Base-by-base conservation (phyloP, 2,329 filamentous ascomycete species). In the Epichloe baconii region DNA sequence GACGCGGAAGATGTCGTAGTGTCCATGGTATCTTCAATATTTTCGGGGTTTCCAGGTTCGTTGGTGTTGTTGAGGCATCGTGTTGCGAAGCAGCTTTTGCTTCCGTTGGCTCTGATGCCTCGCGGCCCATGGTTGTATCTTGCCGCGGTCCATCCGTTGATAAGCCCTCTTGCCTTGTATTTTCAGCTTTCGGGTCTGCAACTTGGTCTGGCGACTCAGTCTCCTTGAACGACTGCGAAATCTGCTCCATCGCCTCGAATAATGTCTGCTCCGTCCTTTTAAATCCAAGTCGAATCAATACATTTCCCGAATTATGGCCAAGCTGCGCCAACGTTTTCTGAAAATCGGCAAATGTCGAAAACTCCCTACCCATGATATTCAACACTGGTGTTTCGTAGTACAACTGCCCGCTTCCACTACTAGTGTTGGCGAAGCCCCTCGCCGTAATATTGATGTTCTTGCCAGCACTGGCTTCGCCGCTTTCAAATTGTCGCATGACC, bases 271-370 rank as follows among this genome's bases (percentile, higher is more conserved):
- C 82, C 6, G 87, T 93, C 55, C 76, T 76, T 62, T 78, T 82
- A 69, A 91, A 97, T 36, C 75, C 81, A 53, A 98, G 69, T 52
- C 87, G 79, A 50, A 98, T 75, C 51, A 95, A 70, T 4, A 87
- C 83, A 61, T 79, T 91, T 5, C 93, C 91, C 46, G 80, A 84
- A 63, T 90, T 94, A 61, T 94, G 84, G 0, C 93, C 93, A 17
- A 97, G 71, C 64, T 95, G 88, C 5, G 82, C 83, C 44, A 98
- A 68, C 1, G 88, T 90, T 73, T 95, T 95, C 65, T 96, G 88
- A 52, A 97, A 76, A 61, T 94, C 90, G 17, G 74, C 73, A 59
- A 97, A 87, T 0, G 79, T 82, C 3, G 83, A 77, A 15, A 95
- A 68, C 58, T 91, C 87, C 59, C 87, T 78, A 10, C 85, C 87